phyloP scores from a whole-genome alignment of 2,329 filamentous ascomycete species.

The Botrytis paeoniae region DNA sequence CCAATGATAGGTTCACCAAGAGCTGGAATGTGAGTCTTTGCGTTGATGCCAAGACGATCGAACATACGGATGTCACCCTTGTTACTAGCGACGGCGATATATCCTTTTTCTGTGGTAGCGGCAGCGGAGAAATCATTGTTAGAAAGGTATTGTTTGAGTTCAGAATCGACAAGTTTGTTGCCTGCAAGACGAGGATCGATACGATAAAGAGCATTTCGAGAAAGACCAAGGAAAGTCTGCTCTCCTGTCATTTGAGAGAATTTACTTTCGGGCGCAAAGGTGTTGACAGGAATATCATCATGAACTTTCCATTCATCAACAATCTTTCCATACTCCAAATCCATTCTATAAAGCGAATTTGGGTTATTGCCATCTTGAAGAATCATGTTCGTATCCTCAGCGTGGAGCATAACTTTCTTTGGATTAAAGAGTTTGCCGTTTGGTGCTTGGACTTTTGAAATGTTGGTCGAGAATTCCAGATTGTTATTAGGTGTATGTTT shows the following conservation, averaged over 20 bases:
- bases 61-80: constrained; percentile 98
- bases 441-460: constrained; percentile 90
- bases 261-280: constrained; percentile 94
- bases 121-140: constrained; percentile 97
- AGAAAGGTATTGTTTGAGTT: constrained; percentile 92
- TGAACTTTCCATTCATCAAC: constrained; percentile 99
- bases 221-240: constrained; percentile 92
- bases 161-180: constrained; percentile 86
- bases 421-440: constrained; percentile 85
- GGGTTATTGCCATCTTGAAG: constrained; percentile 57
- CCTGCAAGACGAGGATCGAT: constrained; percentile 88
- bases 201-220: constrained; percentile 87
- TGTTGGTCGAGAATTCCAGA: constrained; percentile 93
- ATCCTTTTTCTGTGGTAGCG: constrained; percentile 93
- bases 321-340: constrained; percentile 95
- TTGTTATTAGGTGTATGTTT: constrained; percentile 92
- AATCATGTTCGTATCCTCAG: constrained; percentile 39
- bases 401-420: constrained; percentile 55
- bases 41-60: constrained; percentile 92
- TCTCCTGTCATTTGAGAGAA: constrained; percentile 96
- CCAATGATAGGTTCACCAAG: constrained; percentile 93
- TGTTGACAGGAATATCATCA: constrained; percentile 89
- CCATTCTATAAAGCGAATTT: constrained; percentile 94
- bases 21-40: constrained; percentile 94
- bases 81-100: constrained; percentile 94